These are phyloP conservation scores for Aspergillus tubingensis DNA, from an alignment of 2,329 filamentous ascomycete species.

Conservation along the genomic window DNA sequence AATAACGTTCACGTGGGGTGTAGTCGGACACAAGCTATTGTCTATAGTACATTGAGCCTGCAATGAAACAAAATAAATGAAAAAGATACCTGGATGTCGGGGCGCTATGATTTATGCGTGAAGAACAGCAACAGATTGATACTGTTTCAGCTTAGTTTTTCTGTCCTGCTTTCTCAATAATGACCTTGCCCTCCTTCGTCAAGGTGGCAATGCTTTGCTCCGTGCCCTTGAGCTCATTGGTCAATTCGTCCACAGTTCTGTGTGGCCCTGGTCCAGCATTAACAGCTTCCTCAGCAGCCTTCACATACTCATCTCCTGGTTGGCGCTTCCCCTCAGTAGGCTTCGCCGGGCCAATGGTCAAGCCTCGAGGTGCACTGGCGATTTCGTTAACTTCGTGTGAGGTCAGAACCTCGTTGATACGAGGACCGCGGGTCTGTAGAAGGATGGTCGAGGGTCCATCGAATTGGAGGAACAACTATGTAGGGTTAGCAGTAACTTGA, in stretches of 20 bases:
- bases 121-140: not conserved
- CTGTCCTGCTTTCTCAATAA: slow-evolving; percentile 52
- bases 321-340: slow-evolving; percentile 17
- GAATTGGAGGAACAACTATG: slow-evolving; percentile 80
- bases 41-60: slow-evolving; percentile 29
- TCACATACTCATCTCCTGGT: slow-evolving; percentile 19
- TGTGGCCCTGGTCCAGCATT: slow-evolving; percentile 27
- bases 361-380: slow-evolving; percentile 75
- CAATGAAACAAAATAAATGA: slow-evolving; percentile 12
- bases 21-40: slow-evolving; percentile 11
- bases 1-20: slow-evolving; percentile 13
- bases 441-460: slow-evolving; percentile 82
- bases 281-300: slow-evolving; percentile 26
- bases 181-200: slow-evolving; percentile 65
- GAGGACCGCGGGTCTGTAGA: slow-evolving; percentile 81
- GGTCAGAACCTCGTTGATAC: slow-evolving; percentile 75
- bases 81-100: slow-evolving; percentile 17
- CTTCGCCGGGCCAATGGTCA: slow-evolving; percentile 61
- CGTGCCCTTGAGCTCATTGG: slow-evolving; percentile 33
- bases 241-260: slow-evolving; percentile 32
- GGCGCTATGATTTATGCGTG: slow-evolving; percentile 15
- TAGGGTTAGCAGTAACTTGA: slow-evolving; percentile 4
- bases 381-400: slow-evolving; percentile 84
- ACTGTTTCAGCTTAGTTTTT: slow-evolving; percentile 19
- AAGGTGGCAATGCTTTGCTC: slow-evolving; percentile 55